Evolutionary conservation across 805 yeast genomes (phyloP), one percentile per base, ranked within the genome.

Genomic region (Lachancea cidri): DNA sequence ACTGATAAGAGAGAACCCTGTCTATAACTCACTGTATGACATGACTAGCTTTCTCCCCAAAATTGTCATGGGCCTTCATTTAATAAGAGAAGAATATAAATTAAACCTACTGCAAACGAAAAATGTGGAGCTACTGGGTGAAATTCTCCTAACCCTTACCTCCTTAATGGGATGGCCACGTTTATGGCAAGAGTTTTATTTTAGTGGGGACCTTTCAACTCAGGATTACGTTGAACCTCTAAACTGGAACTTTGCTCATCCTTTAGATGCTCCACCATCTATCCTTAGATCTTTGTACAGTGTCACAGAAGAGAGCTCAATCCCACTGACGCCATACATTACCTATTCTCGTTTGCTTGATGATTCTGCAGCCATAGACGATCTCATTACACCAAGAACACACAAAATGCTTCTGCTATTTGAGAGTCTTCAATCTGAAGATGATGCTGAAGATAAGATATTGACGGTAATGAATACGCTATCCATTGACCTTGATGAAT

Each of bases 141-240:
- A 64, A 1, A 58, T 88, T 17, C 58, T 88, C n/a, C 66, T 80
- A 0, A 83, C 81, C 48, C 55, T 85, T 11, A 72, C 82, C 0
- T 50, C 67, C 9, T 77, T 86, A 80, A 75, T 82, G 77, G 79
- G 84, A 4, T 85, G 95, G 95, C 74, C 81, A 8, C 77, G 70
- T 1, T 43, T 52, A 0, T 85, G 95, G 96, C 56, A 64, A 17
- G 51, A 60, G 1, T 79, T 77, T 49, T 86, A 88, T n/a, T n/a
- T n/a, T 55, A 64, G 60, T 49, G 49, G 63, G 15, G 15, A 18
- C 20, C 24, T 29, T 13, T n/a, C 29, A 6, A 18, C 14, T 2
- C 31, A 35, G 15, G 33, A 17, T 16, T 6, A 11, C 20, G 17
- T 22, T 17, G n/a, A n/a, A 3, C 29, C 38, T 2, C 22, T 46